Percentiles rank a stretch among this genome's conserved stretches.
Evolutionary conservation across 2,329 filamentous ascomycete species (phyloP).

Genomic region (Mycosphaerella arachidis): DNA sequence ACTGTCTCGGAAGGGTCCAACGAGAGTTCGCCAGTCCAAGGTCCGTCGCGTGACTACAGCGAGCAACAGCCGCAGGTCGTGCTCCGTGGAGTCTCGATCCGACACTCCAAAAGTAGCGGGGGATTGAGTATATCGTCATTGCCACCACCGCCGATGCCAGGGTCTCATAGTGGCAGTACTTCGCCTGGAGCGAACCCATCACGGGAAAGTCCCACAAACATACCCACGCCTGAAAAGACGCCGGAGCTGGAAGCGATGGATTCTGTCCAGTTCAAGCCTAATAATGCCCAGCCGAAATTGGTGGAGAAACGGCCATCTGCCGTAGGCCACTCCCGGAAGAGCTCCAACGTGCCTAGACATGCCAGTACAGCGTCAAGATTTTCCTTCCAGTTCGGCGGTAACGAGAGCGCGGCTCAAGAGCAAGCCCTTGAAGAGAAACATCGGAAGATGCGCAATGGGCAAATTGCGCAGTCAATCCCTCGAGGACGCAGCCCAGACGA

Average conservation of each 20-base stretch:
- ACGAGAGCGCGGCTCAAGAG: conserved; percentile 59
- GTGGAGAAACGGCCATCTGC: conserved; percentile 30
- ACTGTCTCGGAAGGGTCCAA: conserved; percentile 17
- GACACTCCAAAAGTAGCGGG: conserved; percentile 1
- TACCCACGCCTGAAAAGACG: conserved; percentile 19
- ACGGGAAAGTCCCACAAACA: conserved; percentile 8
- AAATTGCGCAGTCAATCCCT: conserved; percentile 9
- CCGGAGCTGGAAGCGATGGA: conserved; percentile 9
- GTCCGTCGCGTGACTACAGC: not conserved
- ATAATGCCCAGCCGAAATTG: conserved; percentile 17
- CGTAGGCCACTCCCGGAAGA: conserved; percentile 27
- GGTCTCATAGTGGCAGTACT: not conserved
- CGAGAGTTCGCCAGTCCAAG: conserved; percentile 14
- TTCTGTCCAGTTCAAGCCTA: conserved; percentile 11
- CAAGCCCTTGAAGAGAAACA: conserved; percentile 70
- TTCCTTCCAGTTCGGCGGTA: conserved; percentile 71
- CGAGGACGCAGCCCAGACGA: conserved; percentile 20
- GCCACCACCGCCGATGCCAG: not conserved
- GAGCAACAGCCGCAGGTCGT: conserved; percentile 9
- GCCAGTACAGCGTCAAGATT: conserved; percentile 71
- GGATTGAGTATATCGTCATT: not conserved
- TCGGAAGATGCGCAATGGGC: conserved; percentile 19
- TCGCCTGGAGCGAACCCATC: conserved; percentile 2
- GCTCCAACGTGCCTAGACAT: conserved; percentile 34
- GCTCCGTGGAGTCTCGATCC: conserved; percentile 8